Evolutionary conservation across 768 basidiomycete genomes (phyloP), one percentile per base, ranked within the genome.

Genomic region (Mycena olivaceomarginata): DNA sequence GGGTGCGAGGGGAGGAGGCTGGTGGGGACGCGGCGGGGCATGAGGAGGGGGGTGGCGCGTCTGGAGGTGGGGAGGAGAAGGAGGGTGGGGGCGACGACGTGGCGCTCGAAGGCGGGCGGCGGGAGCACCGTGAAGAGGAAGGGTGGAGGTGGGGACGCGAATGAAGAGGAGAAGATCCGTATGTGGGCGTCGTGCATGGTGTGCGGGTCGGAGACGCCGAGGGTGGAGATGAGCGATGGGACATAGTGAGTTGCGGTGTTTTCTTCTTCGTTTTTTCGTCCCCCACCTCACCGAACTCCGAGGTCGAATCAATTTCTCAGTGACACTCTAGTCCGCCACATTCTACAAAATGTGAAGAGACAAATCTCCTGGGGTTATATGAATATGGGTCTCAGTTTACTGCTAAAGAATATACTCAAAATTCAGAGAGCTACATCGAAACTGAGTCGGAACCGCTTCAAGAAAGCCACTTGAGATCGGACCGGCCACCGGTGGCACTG

Each of bases 121-220:
- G 51, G 59, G 60, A 68, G 31, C 25, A 45, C 31, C 3, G 31
- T 31, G 59, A 37, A 67, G 13, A 41, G 22, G 56, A 57, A 57
- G 56, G 15, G 1, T 31, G 11, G 8, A 40, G 22, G 31, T 41
- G 40, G 22, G 15, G 40, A 41, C 60, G 67, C 41, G 43, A 22
- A 43, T 11, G 63, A 74, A 8, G 65, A 18, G n/a, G 46, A 64
- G 43, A 51, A 72, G 2, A 85, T 92, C 9, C 71, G 82, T 40
- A 86, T 90, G 79, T 93, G 90, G 90, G 81, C 88, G 68, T 88
- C 86, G 74, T 94, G 93, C 82, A 83, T 81, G 0, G 81, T 88
- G 4, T 94, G 93, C 80, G 81, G 77, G 37, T 82, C 84, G n/a
- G 77, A 82, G 51, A 88, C 90, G 1, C 60, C 77, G 5, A 78